Percentiles rank a stretch among this genome's conserved stretches.
Conservation (phyloP, 2,329 filamentous ascomycete genomes). For the Chaetomiaceae sp. region DNA sequence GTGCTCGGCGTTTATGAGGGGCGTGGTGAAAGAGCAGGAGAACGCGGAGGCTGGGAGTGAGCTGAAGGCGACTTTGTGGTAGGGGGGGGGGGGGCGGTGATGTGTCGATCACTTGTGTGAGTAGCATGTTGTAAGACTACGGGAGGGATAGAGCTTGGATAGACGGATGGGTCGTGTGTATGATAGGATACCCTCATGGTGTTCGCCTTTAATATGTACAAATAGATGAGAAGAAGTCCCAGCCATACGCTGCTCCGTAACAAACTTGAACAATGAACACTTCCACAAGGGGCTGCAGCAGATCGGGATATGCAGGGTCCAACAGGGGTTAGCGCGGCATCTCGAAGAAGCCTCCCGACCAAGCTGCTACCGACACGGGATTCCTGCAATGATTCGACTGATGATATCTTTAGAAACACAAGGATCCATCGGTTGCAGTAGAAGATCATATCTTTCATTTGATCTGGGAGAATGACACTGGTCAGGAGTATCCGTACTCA, state of each 20-base stretch:
- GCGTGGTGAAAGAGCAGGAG: slow-evolving; percentile 25
- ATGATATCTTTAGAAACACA: no score
- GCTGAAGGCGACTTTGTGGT: slow-evolving; percentile 5
- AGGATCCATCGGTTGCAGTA: no score
- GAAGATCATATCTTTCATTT: no score
- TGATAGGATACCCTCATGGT: slow-evolving; percentile 14
- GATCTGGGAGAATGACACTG: no score
- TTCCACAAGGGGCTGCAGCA: not conserved
- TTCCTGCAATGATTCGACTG: no score
- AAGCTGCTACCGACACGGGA: no score
- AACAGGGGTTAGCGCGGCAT: slow-evolving; percentile 6
- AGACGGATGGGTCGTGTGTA: slow-evolving; percentile 3
- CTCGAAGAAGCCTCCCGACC: no score
- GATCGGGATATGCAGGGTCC: slow-evolving; percentile 2
- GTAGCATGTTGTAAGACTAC: not conserved
- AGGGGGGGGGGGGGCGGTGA: not conserved
- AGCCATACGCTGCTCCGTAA: no score
- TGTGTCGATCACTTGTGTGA: slow-evolving; percentile 4
- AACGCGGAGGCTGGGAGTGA: slow-evolving; percentile 3
- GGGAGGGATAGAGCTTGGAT: not conserved
- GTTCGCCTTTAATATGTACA: no score
- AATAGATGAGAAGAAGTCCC: no score
- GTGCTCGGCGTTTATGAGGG: slow-evolving; percentile 59
- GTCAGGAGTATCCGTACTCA: no score
- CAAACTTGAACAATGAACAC: no score